A percentile compares a stretch with the other conserved stretches of the same genome.
These are phyloP conservation scores for Metschnikowia cubensis DNA, from an alignment of 805 yeast genomes.

Conservation along the genomic window DNA sequence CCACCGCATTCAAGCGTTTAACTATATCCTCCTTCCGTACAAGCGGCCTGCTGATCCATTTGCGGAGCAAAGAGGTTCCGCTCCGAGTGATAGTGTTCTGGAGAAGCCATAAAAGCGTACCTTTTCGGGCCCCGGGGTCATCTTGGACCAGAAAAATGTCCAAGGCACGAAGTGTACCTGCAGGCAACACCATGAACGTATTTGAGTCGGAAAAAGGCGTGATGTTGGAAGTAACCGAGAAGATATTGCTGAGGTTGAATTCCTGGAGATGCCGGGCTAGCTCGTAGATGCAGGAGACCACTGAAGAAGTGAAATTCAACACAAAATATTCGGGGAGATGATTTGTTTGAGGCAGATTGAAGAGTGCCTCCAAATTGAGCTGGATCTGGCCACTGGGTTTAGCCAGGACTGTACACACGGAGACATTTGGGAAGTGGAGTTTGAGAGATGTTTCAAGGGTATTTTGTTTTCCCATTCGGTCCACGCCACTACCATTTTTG, in stretches of 20 bases:
- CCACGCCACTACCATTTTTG: no score
- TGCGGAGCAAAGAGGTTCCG: conserved; percentile 62
- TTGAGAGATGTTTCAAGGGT: conserved; percentile 20
- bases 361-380: conserved; percentile 22
- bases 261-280: conserved; percentile 55
- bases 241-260: conserved; percentile 56
- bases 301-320: conserved; percentile 16
- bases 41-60: conserved; percentile 78
- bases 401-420: conserved; percentile 6
- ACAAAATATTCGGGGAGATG: conserved; percentile 24
- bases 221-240: conserved; percentile 50
- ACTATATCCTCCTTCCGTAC: conserved; percentile 49
- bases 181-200: conserved; percentile 55
- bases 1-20: conserved; percentile 58
- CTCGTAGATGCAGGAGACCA: conserved; percentile 41
- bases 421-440: conserved; percentile 16
- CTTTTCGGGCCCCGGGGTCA: conserved; percentile 46
- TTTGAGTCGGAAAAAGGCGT: conserved; percentile 45
- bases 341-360: conserved; percentile 9
- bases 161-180: conserved; percentile 62
- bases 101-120: conserved; percentile 75
- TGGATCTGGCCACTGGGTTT: conserved; percentile 6
- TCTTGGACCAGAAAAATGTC: conserved; percentile 73
- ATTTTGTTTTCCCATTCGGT: not conserved
- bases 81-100: conserved; percentile 77